phyloP scores from a whole-genome alignment of 495 filamentous ascomycete genomes.

The Talaromyces proteolyticus region DNA sequence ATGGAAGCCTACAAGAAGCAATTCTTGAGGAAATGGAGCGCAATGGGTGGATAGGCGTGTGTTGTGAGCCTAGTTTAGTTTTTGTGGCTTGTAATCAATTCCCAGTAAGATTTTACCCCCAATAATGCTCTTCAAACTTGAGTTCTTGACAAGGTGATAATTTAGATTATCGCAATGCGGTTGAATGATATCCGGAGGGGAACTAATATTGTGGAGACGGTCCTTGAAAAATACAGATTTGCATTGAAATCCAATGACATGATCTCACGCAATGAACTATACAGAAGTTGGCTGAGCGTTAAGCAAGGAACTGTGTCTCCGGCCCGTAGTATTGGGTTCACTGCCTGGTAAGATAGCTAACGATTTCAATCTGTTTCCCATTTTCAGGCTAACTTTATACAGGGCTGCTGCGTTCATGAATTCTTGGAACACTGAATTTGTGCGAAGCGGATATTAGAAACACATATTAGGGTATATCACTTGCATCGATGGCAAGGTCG shows the following conservation, averaged over 20 bases:
- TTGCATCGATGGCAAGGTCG: slow-evolving; percentile 9
- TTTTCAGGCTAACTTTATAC: not conserved
- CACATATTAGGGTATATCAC: slow-evolving; percentile 10
- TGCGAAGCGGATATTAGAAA: slow-evolving; percentile 6
- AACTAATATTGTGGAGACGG: slow-evolving; percentile 11
- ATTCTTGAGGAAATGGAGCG: slow-evolving; percentile 28
- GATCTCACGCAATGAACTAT: slow-evolving; percentile 14
- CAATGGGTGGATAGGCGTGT: slow-evolving; percentile 24
- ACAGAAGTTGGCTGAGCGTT: slow-evolving; percentile 11
- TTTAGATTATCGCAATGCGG: slow-evolving; percentile 23
- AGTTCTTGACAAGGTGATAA: slow-evolving; percentile 2
- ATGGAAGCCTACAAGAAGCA: slow-evolving; percentile 15
- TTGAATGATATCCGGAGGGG: slow-evolving; percentile 24
- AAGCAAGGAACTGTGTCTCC: slow-evolving; percentile 13
- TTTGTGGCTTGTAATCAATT: slow-evolving; percentile 29
- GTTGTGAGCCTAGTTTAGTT: slow-evolving; percentile 31
- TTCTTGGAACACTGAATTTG: slow-evolving; percentile 17
- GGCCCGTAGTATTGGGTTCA: slow-evolving; percentile 10
- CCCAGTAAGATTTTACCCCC: not conserved
- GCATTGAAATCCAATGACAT: slow-evolving; percentile 19
- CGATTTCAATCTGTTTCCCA: not conserved
- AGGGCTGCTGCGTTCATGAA: slow-evolving; percentile 25
- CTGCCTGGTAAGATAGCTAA: slow-evolving; percentile 19
- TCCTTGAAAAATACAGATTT: slow-evolving; percentile 21
- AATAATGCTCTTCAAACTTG: not conserved